A percentile compares a stretch with the other conserved stretches of the same genome.
Evolutionary conservation across 1,284 basidiomycete genomes (phyloP).

Genomic region (Rhizopogon parksii): DNA sequence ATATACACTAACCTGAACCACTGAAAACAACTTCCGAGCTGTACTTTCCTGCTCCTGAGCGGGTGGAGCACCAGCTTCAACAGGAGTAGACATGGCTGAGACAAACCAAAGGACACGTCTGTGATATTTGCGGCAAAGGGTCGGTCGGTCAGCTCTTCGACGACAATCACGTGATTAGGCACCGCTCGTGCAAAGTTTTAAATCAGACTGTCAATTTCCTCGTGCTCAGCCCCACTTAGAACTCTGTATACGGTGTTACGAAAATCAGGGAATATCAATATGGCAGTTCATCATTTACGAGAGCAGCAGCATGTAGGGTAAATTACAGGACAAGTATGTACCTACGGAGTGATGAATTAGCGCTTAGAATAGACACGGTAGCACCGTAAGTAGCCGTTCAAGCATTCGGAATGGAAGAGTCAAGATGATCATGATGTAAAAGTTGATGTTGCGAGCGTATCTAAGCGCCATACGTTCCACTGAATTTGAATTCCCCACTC

Average conservation of each 20-base stretch:
- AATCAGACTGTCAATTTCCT: too few relatives aligned
- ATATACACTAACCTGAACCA: conserved; percentile 18
- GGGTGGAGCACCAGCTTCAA: conserved; percentile 11
- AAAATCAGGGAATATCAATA: too few relatives aligned
- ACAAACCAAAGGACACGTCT: conserved; percentile 1
- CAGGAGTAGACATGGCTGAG: conserved; percentile 20
- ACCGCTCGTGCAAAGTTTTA: not conserved
- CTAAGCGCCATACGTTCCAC: conserved; percentile 35
- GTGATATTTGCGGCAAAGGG: too few relatives aligned
- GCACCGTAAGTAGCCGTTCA: too few relatives aligned
- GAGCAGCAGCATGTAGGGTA: not conserved
- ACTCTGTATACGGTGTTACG: too few relatives aligned
- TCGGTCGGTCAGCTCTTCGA: not conserved
- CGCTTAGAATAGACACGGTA: not conserved
- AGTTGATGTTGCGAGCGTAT: too few relatives aligned
- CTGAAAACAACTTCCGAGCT: conserved; percentile 19
- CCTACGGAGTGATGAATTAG: not conserved
- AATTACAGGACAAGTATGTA: not conserved
- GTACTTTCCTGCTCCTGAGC: conserved; percentile 16
- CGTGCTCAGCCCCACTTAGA: too few relatives aligned
- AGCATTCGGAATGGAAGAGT: too few relatives aligned
- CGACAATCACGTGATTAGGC: not conserved
- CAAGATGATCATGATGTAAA: too few relatives aligned
- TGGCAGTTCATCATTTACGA: not conserved
- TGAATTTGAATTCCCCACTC: conserved; percentile 47